Evolutionary conservation across 352 stramenopile species (phyloP), one percentile per base, ranked within the genome.

Genomic region (Phytophthora pistaciae): DNA sequence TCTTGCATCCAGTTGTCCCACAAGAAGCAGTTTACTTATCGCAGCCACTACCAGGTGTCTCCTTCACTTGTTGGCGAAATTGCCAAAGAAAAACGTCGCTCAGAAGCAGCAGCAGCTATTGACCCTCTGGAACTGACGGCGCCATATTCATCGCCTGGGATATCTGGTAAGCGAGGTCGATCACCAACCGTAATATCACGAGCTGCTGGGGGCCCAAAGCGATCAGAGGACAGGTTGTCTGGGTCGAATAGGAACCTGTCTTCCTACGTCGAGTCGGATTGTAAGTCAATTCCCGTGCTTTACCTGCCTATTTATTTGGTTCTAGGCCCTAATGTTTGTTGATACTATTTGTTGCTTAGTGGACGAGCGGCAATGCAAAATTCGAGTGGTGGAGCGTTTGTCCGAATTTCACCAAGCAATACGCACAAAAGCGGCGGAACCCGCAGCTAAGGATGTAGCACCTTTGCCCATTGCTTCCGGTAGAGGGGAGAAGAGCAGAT

Each of bases 321-420:
- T 49, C 25, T 23, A 56, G 13, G 3, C 48, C 25, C 31, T 44
- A 16, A 44, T 7, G 38, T 18, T 44, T 44, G 38, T 44, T 44
- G 38, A 44, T 44, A 44, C 14, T 8, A 3, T 44, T 5, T 44
- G 38, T 18, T 75, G n/a, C 16, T 64, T 73, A 96, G 90, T 95
- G 70, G 85, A 96, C 52, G 87, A 96, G 46, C 83, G 90, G 3
- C 90, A 96, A 68, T 96, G 87, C 80, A 96, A 96, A 59, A 96
- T 96, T 65, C 87, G 88, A 57, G 88, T 96, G 2, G 90, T 96
- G 1, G 90, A 96, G 62, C 85, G 90, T 0, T 66, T 96, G 20
- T 90, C 87, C 5, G 90, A 96, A 55, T 96, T 96, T 64, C 86
- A 93, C 3, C 78, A 94, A 20, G 88, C 83, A 3, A 94, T 96